A percentile compares a stretch with the other conserved stretches of the same genome.
phyloP scores from a whole-genome alignment of 177 flowering plant species.

The Vitis hybrid region DNA sequence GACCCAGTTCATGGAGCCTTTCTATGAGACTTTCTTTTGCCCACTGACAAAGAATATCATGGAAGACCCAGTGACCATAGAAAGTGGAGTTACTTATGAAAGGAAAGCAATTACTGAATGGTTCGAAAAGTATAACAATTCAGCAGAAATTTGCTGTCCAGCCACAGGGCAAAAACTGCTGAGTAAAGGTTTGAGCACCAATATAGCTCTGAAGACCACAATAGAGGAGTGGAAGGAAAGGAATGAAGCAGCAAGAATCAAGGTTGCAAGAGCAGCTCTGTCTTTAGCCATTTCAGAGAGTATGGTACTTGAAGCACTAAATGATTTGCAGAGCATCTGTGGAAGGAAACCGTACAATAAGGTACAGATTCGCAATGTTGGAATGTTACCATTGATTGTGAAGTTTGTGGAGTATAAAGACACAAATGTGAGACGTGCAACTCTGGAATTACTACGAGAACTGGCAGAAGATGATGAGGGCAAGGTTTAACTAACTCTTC shows the following conservation, averaged over 20 bases:
- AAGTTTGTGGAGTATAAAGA: conserved; percentile 43
- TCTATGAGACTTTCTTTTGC: conserved; percentile 65
- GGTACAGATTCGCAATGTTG: conserved; percentile 41
- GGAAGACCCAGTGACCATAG: conserved; percentile 79
- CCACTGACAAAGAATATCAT: conserved; percentile 71
- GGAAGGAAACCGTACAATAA: conserved; percentile 34
- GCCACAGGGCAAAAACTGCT: conserved; percentile 44
- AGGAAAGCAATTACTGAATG: conserved; percentile 55
- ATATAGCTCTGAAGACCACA: conserved; percentile 62
- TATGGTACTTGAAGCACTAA: conserved; percentile 66
- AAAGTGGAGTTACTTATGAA: conserved; percentile 73
- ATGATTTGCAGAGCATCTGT: conserved; percentile 54
- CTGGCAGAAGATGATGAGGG: conserved; percentile 51
- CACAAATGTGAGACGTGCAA: conserved; percentile 42
- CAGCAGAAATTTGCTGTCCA: conserved; percentile 52
- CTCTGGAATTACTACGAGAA: conserved; percentile 38
- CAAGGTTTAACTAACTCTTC: conserved; percentile 35
- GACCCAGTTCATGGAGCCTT: conserved; percentile 60
- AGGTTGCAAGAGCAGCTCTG: conserved; percentile 60
- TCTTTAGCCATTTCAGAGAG: conserved; percentile 57
- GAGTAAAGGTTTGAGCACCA: conserved; percentile 38
- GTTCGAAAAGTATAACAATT: conserved; percentile 36
- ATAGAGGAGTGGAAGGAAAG: conserved; percentile 77
- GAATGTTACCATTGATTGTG: conserved; percentile 51
- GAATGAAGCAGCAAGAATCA: conserved; percentile 62